Evolutionary conservation across 805 yeast species (phyloP).

Genomic region (Metschnikowia orientalis): DNA sequence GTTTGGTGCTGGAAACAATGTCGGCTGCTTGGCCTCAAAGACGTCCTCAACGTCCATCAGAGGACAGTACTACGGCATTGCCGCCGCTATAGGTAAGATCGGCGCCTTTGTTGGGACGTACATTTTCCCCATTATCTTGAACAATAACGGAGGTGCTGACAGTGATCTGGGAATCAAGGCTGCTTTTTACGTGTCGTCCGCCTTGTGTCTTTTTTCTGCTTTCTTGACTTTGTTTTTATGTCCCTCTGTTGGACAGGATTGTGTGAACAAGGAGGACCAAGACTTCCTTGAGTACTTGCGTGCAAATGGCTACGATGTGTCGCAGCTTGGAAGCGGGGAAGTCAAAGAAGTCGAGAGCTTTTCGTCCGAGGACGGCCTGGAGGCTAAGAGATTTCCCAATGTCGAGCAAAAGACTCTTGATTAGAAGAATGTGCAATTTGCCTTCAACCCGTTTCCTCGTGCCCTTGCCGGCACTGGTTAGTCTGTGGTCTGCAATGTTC

Average conservation of each 20-base stretch:
- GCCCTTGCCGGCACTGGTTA: too few relatives aligned
- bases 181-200: constrained; percentile 79
- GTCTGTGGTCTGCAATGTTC: too few relatives aligned
- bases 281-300: constrained; percentile 64
- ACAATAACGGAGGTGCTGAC: constrained; percentile 46
- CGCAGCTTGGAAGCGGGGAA: constrained; percentile 46
- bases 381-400: too few relatives aligned
- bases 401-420: too few relatives aligned
- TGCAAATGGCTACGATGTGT: constrained; percentile 65
- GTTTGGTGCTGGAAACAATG: constrained; percentile 91
- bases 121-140: constrained; percentile 77
- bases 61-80: constrained; percentile 86
- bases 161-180: constrained; percentile 58
- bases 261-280: constrained; percentile 73
- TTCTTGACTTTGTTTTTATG: constrained; percentile 62
- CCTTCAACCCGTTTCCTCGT: too few relatives aligned
- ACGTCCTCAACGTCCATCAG: constrained; percentile 82
- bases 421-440: too few relatives aligned
- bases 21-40: constrained; percentile 83
- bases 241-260: constrained; percentile 81
- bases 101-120: constrained; percentile 93
- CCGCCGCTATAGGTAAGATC: constrained; percentile 86
- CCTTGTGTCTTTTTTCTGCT: constrained; percentile 71
- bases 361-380: constrained; percentile 12
- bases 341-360: constrained; percentile 13